Conservation (phyloP, 2,329 filamentous ascomycete genomes). For the Colletotrichum spinosum region DNA sequence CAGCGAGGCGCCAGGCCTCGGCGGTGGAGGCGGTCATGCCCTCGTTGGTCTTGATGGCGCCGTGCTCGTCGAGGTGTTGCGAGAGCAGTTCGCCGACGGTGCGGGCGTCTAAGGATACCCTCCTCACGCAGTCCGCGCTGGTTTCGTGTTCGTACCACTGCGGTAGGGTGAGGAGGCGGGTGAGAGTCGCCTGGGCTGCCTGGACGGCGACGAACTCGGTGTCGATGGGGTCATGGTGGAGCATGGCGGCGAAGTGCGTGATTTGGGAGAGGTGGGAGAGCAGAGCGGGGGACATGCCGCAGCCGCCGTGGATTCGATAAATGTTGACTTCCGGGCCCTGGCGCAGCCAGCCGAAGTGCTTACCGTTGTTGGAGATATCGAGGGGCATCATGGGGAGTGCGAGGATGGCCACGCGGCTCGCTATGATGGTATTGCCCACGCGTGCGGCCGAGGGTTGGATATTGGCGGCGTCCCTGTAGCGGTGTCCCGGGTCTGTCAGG, state of each 20-base stretch:
- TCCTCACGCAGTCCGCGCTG: background rate
- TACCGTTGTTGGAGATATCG: constrained; percentile 42
- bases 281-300: constrained; percentile 54
- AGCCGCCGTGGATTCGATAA: constrained; percentile 54
- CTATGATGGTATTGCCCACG: constrained; percentile 53
- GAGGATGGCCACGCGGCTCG: constrained; percentile 52
- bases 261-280: constrained; percentile 52
- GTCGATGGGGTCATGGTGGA: constrained; percentile 37
- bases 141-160: constrained; percentile 33
- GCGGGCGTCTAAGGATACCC: constrained; percentile 2
- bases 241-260: constrained; percentile 49
- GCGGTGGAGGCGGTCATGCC: constrained; percentile 55
- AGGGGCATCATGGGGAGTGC: constrained; percentile 53
- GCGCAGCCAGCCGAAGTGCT: constrained; percentile 53
- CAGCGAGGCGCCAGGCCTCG: constrained; percentile 55
- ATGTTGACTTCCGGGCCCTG: constrained; percentile 50
- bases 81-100: constrained; percentile 10
- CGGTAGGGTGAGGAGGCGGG: constrained; percentile 40
- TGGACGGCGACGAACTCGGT: constrained; percentile 5
- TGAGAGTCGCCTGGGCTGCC: constrained; percentile 42
- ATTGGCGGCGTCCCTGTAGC: constrained; percentile 50
- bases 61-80: constrained; percentile 8
- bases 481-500: constrained; percentile 48
- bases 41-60: constrained; percentile 24
- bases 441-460: constrained; percentile 49